phyloP scores from a whole-genome alignment of 208 protist species.

The Leishmania martiniquensis region DNA sequence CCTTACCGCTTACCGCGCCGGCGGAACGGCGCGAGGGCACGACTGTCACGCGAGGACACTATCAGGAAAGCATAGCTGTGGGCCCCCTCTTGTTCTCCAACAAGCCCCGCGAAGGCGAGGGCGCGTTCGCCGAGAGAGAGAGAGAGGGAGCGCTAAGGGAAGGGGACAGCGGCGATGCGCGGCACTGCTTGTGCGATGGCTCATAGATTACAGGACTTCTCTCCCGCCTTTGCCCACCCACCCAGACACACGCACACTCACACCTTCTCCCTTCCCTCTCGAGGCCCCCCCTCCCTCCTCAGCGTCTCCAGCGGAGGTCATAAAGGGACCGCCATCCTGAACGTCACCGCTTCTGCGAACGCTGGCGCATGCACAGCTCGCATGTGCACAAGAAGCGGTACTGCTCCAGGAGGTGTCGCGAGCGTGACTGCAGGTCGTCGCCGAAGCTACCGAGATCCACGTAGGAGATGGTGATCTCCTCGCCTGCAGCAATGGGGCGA shows the following conservation, averaged over 20 bases:
- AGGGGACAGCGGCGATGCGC: neutral
- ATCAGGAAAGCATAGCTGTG: neutral
- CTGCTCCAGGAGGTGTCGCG: slow-evolving; percentile 54
- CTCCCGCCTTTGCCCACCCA: neutral
- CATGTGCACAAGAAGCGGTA: slow-evolving; percentile 82
- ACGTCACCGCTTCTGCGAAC: slow-evolving; percentile 19
- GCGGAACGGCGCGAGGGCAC: neutral
- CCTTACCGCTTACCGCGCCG: neutral
- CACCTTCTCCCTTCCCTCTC: neutral
- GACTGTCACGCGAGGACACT: neutral
- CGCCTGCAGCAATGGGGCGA: slow-evolving; percentile 62
- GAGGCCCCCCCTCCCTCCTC: neutral
- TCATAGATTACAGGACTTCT: neutral
- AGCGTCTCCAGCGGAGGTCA: neutral
- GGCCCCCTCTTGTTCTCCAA: neutral
- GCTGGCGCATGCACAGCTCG: slow-evolving; percentile 44
- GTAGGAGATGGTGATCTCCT: slow-evolving; percentile 88
- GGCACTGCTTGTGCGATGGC: neutral
- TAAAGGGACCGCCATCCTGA: neutral
- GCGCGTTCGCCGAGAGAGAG: neutral
- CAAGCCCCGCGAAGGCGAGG: neutral
- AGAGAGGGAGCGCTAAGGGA: neutral
- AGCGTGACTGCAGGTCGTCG: slow-evolving; percentile 43
- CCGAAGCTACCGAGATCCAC: slow-evolving; percentile 57
- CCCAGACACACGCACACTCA: no score